Conservation (phyloP, 1,284 basidiomycete genomes). For the Meripilus lineatus region DNA sequence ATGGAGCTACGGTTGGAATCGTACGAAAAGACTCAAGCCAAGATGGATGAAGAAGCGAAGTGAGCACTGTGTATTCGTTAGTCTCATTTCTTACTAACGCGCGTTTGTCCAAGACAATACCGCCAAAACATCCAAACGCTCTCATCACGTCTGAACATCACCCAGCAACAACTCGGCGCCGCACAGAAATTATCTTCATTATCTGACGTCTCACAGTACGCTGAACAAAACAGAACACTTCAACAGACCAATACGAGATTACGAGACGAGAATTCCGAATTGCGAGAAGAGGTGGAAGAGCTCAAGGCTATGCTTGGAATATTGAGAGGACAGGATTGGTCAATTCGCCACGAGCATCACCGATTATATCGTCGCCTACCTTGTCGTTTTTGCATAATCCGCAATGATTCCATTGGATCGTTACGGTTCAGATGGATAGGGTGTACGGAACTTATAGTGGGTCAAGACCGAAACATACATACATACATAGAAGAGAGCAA, state of each 20-base stretch:
- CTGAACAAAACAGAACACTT: slow-evolving; percentile 41
- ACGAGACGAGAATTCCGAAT: slow-evolving; percentile 49
- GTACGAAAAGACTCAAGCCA: slow-evolving; percentile 43
- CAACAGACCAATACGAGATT: slow-evolving; percentile 44
- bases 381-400: too few species aligned
- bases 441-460: too few species aligned
- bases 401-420: too few species aligned
- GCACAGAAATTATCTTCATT: slow-evolving; percentile 31
- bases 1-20: slow-evolving; percentile 59
- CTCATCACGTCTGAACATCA: slow-evolving; percentile 43
- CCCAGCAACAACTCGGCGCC: slow-evolving; percentile 30
- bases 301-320: slow-evolving; percentile 66
- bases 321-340: slow-evolving; percentile 47
- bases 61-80: too few species aligned
- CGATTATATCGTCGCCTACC: slow-evolving; percentile 13
- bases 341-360: slow-evolving; percentile 24
- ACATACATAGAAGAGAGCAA: too few species aligned
- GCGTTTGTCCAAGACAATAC: too few species aligned
- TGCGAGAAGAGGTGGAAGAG: slow-evolving; percentile 67
- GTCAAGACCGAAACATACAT: too few species aligned
- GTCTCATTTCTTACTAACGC: too few species aligned
- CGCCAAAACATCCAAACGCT: slow-evolving; percentile 56
- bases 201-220: slow-evolving; percentile 36
- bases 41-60: slow-evolving; percentile 52
- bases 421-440: too few species aligned